Evolutionary conservation across 83 land plant species (phyloP), one percentile per base, ranked within the genome.

Genomic region (Picea engelmannii): DNA sequence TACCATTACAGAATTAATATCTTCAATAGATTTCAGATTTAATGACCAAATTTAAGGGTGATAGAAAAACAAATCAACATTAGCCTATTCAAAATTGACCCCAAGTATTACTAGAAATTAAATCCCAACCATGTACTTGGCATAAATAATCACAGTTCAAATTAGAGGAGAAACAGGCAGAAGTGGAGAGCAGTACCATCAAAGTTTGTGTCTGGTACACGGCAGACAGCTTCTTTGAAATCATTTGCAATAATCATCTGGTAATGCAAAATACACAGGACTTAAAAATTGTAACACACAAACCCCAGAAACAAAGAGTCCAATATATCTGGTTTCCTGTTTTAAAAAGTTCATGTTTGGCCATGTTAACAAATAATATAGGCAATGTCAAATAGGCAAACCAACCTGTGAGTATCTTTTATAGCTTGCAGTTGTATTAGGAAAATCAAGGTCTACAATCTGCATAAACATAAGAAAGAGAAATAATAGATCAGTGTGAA

Each of bases 401-500:
- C 24, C 73, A 27, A 95, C 98, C 58, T 93, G 91, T 59, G 86
- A 92, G 76, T 93, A 96, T 27, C 88, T 85, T 81, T 79, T 89
- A 87, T 96, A 96, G 80, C 98, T 95, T 82, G 95, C 99, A 16
- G 98, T 90, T 44, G 99, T 96, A 76, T 95, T 93, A 84, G 99
- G 99, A 71, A 93, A 86, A 82, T 95, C 96, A 71, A 92, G 80
- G 70, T 91, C 91, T 5, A 93, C 81, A 17, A 85, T 84, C 99
- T 96, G 92, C 47, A 17, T 52, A 86, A 61, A 63, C 25, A 61
- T 42, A 85, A 16, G 61, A 62, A 42, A 66, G 15, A 66, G 0
- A 60, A 80, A 40, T 16, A 58, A 65, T 59, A 76, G 60, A 75
- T 74, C 35, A 76, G 16, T 74, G 31, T 38, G 18, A 73, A 15